phyloP scores from a whole-genome alignment of 2,329 filamentous ascomycete species.

The Talaromyces sp. region DNA sequence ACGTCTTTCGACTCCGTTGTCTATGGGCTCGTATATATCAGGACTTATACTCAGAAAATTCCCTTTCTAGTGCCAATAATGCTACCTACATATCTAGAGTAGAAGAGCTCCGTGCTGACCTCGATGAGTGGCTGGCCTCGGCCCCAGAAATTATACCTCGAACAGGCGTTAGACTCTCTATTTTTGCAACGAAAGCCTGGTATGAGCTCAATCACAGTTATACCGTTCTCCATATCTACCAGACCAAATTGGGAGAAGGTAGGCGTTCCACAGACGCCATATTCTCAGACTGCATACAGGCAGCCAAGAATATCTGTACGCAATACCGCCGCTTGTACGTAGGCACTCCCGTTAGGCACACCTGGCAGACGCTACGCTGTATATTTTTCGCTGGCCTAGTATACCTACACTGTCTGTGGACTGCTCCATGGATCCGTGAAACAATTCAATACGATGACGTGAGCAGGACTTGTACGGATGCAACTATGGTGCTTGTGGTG shows the following conservation, averaged over 20 bases:
- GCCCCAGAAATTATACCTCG: neutral
- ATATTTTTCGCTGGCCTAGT: conserved; percentile 22
- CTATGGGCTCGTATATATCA: conserved; percentile 12
- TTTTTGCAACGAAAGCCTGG: conserved; percentile 33
- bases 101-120: conserved; percentile 1
- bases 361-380: conserved; percentile 17
- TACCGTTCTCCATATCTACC: conserved; percentile 34
- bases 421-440: conserved; percentile 15
- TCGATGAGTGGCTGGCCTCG: neutral
- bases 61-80: neutral
- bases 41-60: conserved; percentile 1
- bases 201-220: conserved; percentile 35
- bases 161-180: conserved; percentile 13
- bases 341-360: conserved; percentile 12
- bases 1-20: conserved; percentile 11
- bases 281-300: conserved; percentile 16
- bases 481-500: conserved; percentile 25
- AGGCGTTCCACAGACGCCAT: neutral
- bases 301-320: conserved; percentile 11
- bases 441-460: conserved; percentile 12
- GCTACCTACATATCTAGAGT: neutral
- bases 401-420: conserved; percentile 31
- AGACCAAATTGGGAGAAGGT: neutral
- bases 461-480: conserved; percentile 22
- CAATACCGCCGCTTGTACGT: conserved; percentile 12